Evolutionary conservation across 805 yeast species (phyloP).

Genomic region (Spathaspora arborariae): DNA sequence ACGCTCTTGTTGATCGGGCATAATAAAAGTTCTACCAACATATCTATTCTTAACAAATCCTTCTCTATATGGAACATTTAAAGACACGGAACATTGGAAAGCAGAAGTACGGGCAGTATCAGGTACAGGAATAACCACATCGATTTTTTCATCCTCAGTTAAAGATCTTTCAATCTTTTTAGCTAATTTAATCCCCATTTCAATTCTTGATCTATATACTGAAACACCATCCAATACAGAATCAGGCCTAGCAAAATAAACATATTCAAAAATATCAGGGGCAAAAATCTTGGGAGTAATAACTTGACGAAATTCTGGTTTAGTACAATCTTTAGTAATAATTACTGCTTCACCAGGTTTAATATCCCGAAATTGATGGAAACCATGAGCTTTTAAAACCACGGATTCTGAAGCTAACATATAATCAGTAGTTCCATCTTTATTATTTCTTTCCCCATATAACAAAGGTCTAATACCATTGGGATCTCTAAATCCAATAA

Average conservation of each 20-base stretch:
- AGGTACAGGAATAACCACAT: constrained; percentile 96
- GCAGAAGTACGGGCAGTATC: constrained; percentile 98
- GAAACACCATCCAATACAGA: constrained; percentile 95
- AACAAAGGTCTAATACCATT: constrained; percentile 92
- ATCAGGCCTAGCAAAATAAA: constrained; percentile 97
- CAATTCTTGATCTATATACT: constrained; percentile 87
- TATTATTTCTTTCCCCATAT: constrained; percentile 73
- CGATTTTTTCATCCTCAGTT: constrained; percentile 55
- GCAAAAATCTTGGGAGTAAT: constrained; percentile 75
- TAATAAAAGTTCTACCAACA: constrained; percentile 95
- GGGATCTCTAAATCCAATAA: constrained; percentile 96
- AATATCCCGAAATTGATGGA: constrained; percentile 72
- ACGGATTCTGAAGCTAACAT: constrained; percentile 96
- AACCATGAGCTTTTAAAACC: constrained; percentile 89
- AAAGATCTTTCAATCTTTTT: constrained; percentile 50
- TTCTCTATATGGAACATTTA: constrained; percentile 85
- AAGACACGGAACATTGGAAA: constrained; percentile 78
- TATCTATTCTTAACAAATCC: constrained; percentile 96
- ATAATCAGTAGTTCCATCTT: constrained; percentile 73
- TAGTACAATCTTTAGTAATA: constrained; percentile 65
- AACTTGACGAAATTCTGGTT: constrained; percentile 85
- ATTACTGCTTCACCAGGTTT: constrained; percentile 96
- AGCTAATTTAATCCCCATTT: constrained; percentile 92
- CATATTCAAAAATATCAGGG: constrained; percentile 96
- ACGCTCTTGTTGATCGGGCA: constrained; percentile 97